A percentile compares a stretch with the other conserved stretches of the same genome.
phyloP scores from a whole-genome alignment of 116 monocot genomes.

The Zostera marina region DNA sequence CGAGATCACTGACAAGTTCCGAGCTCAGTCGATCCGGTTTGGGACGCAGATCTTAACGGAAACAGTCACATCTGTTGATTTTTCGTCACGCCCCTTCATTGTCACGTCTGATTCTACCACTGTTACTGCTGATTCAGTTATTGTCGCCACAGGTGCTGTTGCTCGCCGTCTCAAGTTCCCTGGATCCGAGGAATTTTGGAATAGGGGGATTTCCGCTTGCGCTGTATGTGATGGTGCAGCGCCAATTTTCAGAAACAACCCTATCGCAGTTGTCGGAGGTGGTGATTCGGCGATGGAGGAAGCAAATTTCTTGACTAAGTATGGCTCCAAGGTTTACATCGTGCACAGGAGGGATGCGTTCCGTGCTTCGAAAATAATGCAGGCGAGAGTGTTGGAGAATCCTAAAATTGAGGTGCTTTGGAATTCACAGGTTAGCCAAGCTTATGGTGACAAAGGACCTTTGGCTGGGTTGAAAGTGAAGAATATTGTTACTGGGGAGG shows the following conservation, averaged over 20 bases:
- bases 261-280: conserved; percentile 69
- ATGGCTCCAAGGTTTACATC: conserved; percentile 70
- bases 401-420: conserved; percentile 73
- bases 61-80: conserved; percentile 53
- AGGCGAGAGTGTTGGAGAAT: conserved; percentile 49
- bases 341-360: conserved; percentile 60
- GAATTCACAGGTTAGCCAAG: conserved; percentile 71
- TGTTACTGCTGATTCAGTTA: conserved; percentile 51
- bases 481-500: conserved; percentile 41
- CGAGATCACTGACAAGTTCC: conserved; percentile 72
- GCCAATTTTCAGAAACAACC: conserved; percentile 62
- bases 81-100: conserved; percentile 49
- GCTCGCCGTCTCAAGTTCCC: conserved; percentile 62
- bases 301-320: conserved; percentile 83
- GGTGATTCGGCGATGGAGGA: conserved; percentile 98
- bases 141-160: conserved; percentile 88
- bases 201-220: conserved; percentile 77
- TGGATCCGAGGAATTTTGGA: conserved; percentile 57
- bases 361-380: conserved; percentile 93
- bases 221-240: conserved; percentile 94
- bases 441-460: conserved; percentile 29
- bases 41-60: conserved; percentile 56
- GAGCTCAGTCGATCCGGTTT: conserved; percentile 52
- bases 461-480: conserved; percentile 59
- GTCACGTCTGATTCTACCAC: conserved; percentile 28